phyloP scores from a whole-genome alignment of 768 basidiomycete species.

The Pleurotus djamor region DNA sequence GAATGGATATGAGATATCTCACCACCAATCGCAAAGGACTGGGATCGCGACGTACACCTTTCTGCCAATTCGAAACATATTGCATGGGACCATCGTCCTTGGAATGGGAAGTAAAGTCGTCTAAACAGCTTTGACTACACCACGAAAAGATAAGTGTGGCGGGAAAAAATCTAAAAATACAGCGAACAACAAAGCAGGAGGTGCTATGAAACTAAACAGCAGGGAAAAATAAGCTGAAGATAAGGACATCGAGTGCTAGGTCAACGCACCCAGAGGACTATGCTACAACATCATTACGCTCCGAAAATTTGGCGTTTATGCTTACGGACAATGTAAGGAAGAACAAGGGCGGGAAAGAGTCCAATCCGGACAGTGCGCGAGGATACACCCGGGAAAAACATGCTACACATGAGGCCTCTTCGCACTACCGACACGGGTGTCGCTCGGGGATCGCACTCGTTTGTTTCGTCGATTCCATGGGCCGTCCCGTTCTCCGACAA shows the following conservation, averaged over 20 bases:
- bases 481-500: constrained; percentile 9
- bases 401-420: constrained; percentile 14
- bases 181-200: background rate
- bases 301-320: background rate
- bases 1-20: no score
- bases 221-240: background rate
- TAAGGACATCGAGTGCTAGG: background rate
- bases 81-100: no score
- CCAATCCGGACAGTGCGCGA: background rate
- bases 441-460: constrained; percentile 18
- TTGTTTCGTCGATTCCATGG: constrained; percentile 20
- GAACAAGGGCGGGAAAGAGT: background rate
- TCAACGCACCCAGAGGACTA: background rate
- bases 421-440: constrained; percentile 13
- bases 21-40: no score
- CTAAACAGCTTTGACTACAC: background rate
- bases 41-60: no score
- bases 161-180: constrained; percentile 5
- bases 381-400: background rate
- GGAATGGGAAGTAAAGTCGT: no score
- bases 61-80: no score
- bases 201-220: background rate
- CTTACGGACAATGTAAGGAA: background rate
- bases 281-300: background rate
- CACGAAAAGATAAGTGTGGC: background rate